A percentile compares a stretch with the other conserved stretches of the same genome.
Evolutionary conservation across 345 rosid genomes (phyloP).

Genomic region (Populus pruinosa): DNA sequence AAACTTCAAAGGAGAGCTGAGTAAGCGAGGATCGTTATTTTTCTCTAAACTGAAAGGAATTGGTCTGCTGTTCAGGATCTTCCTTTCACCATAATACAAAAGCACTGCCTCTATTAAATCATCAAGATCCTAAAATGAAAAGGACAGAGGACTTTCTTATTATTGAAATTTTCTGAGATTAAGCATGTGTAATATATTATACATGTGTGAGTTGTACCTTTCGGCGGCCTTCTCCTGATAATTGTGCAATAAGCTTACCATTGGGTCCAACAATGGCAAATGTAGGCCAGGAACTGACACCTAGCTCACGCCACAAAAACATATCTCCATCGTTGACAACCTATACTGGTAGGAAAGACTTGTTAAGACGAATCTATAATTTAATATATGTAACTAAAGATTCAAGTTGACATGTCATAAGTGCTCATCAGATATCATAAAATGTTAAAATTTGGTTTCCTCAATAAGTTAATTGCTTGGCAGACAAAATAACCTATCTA

Average conservation of each 20-base stretch:
- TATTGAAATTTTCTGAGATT: neutral
- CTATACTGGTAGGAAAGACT: constrained; percentile 33
- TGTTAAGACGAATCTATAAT: neutral
- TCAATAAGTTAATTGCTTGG: neutral
- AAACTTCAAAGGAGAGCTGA: constrained; percentile 81
- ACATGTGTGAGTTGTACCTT: constrained; percentile 43
- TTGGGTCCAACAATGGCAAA: constrained; percentile 81
- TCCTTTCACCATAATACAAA: constrained; percentile 68
- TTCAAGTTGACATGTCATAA: neutral
- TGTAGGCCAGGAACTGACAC: constrained; percentile 95
- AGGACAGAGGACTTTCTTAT: constrained; percentile 3
- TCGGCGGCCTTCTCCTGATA: constrained; percentile 83
- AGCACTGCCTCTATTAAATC: constrained; percentile 86
- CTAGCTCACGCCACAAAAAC: constrained; percentile 87
- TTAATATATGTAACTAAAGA: neutral
- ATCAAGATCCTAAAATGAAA: constrained; percentile 66
- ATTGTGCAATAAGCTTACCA: constrained; percentile 78
- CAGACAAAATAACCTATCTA: neutral
- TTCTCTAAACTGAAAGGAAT: constrained; percentile 76
- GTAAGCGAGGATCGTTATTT: constrained; percentile 73
- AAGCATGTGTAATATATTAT: too few species aligned
- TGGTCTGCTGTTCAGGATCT: constrained; percentile 55
- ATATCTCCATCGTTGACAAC: constrained; percentile 96
- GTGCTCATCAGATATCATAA: neutral
- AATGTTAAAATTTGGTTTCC: neutral